Evolutionary conservation across 2,329 filamentous ascomycete genomes (phyloP).

Genomic region (Colletotrichum musicola): DNA sequence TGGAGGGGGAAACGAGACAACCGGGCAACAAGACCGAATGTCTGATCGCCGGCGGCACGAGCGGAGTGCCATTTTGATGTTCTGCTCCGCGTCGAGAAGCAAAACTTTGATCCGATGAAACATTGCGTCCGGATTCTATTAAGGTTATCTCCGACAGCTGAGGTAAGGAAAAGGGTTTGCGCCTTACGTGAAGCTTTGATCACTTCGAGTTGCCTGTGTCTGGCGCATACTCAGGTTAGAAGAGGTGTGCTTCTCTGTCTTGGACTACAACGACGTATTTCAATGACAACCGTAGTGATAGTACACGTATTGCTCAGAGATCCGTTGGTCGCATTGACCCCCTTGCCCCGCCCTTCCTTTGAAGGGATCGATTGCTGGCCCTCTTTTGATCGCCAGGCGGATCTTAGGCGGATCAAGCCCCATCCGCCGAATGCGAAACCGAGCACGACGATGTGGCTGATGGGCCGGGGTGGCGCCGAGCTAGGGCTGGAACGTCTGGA

Average conservation of each 20-base stretch:
- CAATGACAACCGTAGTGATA: background rate
- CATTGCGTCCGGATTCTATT: background rate
- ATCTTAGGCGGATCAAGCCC: background rate
- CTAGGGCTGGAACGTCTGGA: background rate
- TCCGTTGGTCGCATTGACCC: background rate
- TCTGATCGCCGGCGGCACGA: slow-evolving; percentile 2
- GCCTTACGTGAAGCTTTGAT: background rate
- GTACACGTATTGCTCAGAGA: too few relatives aligned
- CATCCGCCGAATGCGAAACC: slow-evolving; percentile 5
- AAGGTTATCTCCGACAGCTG: background rate
- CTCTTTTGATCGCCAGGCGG: slow-evolving; percentile 7
- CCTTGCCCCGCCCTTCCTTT: background rate
- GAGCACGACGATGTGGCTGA: slow-evolving; percentile 7
- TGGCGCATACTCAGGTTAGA: background rate
- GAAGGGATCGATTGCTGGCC: background rate
- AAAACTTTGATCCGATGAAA: slow-evolving; percentile 33
- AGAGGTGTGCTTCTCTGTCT: too few relatives aligned
- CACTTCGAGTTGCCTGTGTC: background rate
- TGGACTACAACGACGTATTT: background rate
- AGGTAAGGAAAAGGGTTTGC: background rate
- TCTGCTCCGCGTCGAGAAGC: background rate
- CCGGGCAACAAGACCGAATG: background rate
- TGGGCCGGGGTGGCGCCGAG: background rate
- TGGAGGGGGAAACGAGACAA: too few relatives aligned
- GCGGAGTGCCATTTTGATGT: background rate